These are phyloP conservation scores for Trichaptum fuscoviolaceum DNA, from an alignment of 768 basidiomycete species.

Conservation along the genomic window DNA sequence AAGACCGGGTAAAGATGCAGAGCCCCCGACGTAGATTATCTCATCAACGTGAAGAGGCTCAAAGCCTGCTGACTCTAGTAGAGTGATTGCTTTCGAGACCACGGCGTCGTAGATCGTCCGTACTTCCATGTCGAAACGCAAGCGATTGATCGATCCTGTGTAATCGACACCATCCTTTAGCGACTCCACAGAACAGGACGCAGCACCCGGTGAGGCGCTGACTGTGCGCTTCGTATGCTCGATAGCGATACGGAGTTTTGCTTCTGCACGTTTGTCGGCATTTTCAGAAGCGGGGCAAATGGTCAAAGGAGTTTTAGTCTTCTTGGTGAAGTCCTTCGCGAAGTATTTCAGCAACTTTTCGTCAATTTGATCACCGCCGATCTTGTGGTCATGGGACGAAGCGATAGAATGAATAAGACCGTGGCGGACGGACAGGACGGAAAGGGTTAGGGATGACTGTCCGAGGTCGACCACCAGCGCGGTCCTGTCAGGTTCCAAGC, in stretches of 20 bases:
- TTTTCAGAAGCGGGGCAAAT: constrained; percentile 54
- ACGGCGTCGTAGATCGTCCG: constrained; percentile 56
- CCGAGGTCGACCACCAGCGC: constrained; percentile 82
- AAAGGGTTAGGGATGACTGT: constrained; percentile 61
- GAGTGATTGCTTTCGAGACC: constrained; percentile 40
- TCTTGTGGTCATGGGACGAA: constrained; percentile 25
- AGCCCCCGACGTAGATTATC: constrained; percentile 76
- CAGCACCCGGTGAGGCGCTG: constrained; percentile 79
- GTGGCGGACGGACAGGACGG: constrained; percentile 67
- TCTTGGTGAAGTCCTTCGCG: constrained; percentile 94
- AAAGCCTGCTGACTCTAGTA: constrained; percentile 46
- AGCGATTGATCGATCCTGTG: constrained; percentile 60
- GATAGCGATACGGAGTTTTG: constrained; percentile 88
- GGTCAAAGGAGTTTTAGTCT: constrained; percentile 72
- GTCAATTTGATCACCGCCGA: constrained; percentile 73
- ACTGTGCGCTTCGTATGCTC: constrained; percentile 94
- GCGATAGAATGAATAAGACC: constrained; percentile 68
- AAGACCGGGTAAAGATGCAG: constrained; percentile 68
- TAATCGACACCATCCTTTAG: constrained; percentile 93
- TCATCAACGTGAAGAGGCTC: constrained; percentile 72
- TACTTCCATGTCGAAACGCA: constrained; percentile 42
- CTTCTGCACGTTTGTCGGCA: constrained; percentile 78
- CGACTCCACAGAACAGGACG: constrained; percentile 88
- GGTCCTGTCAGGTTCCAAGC: constrained; percentile 56
- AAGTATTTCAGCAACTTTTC: constrained; percentile 85